phyloP scores from a whole-genome alignment of 768 basidiomycete genomes.

The Russula sp. region DNA sequence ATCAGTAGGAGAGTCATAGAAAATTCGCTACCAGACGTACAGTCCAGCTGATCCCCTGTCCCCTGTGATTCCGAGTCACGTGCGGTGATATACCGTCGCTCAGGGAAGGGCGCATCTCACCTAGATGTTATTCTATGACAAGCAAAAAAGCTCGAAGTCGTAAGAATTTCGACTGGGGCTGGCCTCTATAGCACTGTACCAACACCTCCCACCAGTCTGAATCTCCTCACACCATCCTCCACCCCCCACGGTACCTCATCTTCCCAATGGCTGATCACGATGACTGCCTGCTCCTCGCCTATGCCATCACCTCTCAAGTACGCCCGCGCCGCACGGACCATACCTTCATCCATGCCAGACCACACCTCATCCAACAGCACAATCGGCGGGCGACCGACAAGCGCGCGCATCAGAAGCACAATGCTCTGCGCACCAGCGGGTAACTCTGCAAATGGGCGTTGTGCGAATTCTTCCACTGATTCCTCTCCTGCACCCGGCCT shows the following conservation, averaged over 20 bases:
- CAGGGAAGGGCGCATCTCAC: too few relatives aligned
- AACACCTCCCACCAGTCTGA: conserved; percentile 40
- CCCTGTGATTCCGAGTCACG: too few relatives aligned
- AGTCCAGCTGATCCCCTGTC: too few relatives aligned
- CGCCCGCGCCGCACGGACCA: conserved; percentile 60
- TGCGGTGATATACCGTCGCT: too few relatives aligned
- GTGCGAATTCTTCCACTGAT: conserved; percentile 44
- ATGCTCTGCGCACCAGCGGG: conserved; percentile 74
- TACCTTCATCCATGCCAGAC: conserved; percentile 84
- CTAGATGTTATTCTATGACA: too few relatives aligned
- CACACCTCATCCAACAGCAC: conserved; percentile 90
- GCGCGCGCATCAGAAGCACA: conserved; percentile 79
- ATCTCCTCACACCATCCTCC: conserved; percentile 49
- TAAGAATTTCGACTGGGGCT: too few relatives aligned
- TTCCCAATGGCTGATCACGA: conserved; percentile 89
- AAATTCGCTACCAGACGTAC: background rate
- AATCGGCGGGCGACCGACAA: conserved; percentile 70
- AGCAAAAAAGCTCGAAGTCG: too few relatives aligned
- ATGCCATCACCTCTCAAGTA: conserved; percentile 61
- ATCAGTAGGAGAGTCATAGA: background rate
- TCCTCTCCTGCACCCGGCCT: conserved; percentile 16
- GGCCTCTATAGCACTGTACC: conserved; percentile 23
- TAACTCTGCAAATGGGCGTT: conserved; percentile 57
- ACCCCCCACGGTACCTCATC: conserved; percentile 83
- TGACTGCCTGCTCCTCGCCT: conserved; percentile 62